Evolutionary conservation across 2,329 filamentous ascomycete species (phyloP).

Genomic region (Botrytis aclada): DNA sequence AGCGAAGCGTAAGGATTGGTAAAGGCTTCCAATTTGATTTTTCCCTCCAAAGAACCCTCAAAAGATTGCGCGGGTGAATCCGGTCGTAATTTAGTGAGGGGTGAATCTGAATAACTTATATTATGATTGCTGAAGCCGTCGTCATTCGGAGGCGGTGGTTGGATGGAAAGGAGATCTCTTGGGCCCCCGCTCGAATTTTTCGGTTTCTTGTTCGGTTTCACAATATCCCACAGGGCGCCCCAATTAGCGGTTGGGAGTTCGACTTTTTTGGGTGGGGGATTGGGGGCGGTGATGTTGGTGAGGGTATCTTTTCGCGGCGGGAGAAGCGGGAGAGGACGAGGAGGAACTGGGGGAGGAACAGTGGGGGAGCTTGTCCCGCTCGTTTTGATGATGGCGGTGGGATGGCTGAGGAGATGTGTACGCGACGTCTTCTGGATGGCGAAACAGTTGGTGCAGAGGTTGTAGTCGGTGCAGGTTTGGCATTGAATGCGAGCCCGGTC

Average conservation of each 20-base stretch:
- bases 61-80: not conserved
- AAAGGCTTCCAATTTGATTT: constrained; percentile 3
- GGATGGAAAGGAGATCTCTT: not conserved
- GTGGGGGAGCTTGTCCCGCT: constrained; percentile 23
- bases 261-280: not conserved
- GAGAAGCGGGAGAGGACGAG: constrained; percentile 24
- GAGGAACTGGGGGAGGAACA: constrained; percentile 21
- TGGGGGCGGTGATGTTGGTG: not conserved
- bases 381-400: constrained; percentile 26
- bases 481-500: constrained; percentile 16
- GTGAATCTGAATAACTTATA: not conserved
- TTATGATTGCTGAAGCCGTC: not conserved
- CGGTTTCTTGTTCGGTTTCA: constrained; percentile 29
- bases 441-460: constrained; percentile 33
- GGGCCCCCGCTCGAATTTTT: not conserved
- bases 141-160: not conserved
- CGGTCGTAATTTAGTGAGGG: not conserved
- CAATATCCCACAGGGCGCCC: constrained; percentile 30
- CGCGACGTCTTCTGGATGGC: constrained; percentile 27
- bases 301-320: constrained; percentile 17
- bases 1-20: constrained; percentile 5
- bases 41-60: not conserved
- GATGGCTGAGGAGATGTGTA: constrained; percentile 19
- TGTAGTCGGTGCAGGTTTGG: constrained; percentile 19
- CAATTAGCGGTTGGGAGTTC: constrained; percentile 32